Evolutionary conservation across 306 rosid species (phyloP), one percentile per base, ranked within the genome.

Genomic region (Lathyrus tuberosus): DNA sequence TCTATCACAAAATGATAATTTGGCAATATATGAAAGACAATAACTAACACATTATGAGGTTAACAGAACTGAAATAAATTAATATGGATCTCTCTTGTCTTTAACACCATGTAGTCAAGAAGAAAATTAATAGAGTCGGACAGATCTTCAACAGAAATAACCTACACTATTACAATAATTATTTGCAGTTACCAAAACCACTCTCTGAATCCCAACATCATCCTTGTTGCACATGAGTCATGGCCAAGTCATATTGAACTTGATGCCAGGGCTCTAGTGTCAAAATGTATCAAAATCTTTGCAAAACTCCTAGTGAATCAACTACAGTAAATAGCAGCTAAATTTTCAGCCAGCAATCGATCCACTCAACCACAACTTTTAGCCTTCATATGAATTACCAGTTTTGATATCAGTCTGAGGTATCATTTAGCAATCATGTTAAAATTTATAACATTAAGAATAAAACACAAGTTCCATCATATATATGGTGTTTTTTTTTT

Each of bases 11-110:
- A 69, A 40, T 52, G 38, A 14, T 52, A 35, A 26, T 40, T 33
- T 20, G 16, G 57, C 7, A 24, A 64, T 28, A 24, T n/a, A 60
- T 16, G 49, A 28, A 48, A 70, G 31, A 54, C 58, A 54, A 42
- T 37, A 68, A 73, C 35, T 63, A 74, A 40, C 17, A 64, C 42
- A 56, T 43, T 9, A 73, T 16, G 47, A 60, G 15, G 56, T 26
- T 38, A 15, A 60, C 77, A 52, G 31, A 60, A 43, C 28, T 6
- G 52, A 51, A 51, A 43, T 16, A 52, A 44, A 65, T 66, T 41
- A 46, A 22, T 26, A n/a, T 17, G 62, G 67, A 62, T 56, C 60
- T 43, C 46, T 26, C 41, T 41, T 14, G 46, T 31, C 62, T 58
- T 35, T 33, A 67, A 17, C 76, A 52, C 41, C 48, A 6, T 64